Evolutionary conservation across 2,329 filamentous ascomycete genomes (phyloP).

Genomic region (Monilinia fructicola): DNA sequence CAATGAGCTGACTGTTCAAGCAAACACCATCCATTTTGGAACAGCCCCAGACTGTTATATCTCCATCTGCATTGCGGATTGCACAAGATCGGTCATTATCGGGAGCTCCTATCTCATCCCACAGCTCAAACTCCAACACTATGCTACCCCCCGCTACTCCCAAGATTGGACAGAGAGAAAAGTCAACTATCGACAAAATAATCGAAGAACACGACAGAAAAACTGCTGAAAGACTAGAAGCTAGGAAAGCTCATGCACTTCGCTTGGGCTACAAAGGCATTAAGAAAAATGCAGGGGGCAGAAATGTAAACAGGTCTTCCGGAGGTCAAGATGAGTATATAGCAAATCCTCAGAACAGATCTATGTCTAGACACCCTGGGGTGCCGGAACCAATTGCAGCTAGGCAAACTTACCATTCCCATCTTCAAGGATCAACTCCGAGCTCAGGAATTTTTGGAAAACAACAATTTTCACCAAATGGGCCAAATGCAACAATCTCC

Average conservation of each 20-base stretch:
- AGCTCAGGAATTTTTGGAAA: too few relatives aligned
- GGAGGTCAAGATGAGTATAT: not conserved
- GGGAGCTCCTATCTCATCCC: not conserved
- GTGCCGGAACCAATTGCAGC: not conserved
- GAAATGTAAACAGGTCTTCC: not conserved
- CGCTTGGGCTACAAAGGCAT: not conserved
- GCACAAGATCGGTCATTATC: not conserved
- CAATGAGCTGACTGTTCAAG: not conserved
- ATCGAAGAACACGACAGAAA: constrained; percentile 1
- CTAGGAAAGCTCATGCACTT: not conserved
- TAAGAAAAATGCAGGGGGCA: not conserved
- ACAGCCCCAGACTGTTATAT: not conserved
- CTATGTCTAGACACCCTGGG: too few relatives aligned
- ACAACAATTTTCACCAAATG: not conserved
- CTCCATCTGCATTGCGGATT: too few relatives aligned
- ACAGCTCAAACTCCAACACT: not conserved
- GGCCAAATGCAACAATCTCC: not conserved
- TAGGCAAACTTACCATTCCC: too few relatives aligned
- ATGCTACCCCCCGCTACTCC: too few relatives aligned
- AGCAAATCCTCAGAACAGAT: too few relatives aligned
- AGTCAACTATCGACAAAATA: not conserved
- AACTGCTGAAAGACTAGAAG: not conserved
- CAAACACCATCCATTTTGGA: not conserved
- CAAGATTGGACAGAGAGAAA: not conserved
- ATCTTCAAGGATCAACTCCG: not conserved